Conservation (phyloP, 495 filamentous ascomycete genomes). For the Oleoguttula mirabilis region DNA sequence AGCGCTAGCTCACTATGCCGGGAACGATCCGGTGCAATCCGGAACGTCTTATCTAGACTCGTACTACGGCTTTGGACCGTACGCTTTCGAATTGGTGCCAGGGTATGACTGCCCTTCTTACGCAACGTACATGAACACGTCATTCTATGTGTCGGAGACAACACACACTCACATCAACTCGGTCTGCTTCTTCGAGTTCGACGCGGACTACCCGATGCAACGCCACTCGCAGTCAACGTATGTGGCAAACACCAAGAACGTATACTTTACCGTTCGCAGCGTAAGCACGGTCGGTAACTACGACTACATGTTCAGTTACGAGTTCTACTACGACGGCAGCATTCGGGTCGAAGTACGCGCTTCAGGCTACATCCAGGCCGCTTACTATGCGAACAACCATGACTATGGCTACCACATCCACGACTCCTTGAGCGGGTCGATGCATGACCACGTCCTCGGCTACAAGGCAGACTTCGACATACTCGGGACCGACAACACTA, state of each 20-base stretch:
- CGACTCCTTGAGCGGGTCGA: slow-evolving; percentile 37
- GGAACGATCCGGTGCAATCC: slow-evolving; percentile 31
- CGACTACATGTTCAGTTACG: slow-evolving; percentile 34
- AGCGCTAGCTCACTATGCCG: slow-evolving; percentile 43
- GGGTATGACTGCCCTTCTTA: slow-evolving; percentile 42
- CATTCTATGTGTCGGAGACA: slow-evolving; percentile 30
- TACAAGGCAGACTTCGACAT: slow-evolving; percentile 47
- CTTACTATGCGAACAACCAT: slow-evolving; percentile 38
- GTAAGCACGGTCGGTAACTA: slow-evolving; percentile 35
- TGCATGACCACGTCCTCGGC: slow-evolving; percentile 49
- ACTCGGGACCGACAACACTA: slow-evolving; percentile 37
- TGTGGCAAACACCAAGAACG: slow-evolving; percentile 31
- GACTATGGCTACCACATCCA: slow-evolving; percentile 45
- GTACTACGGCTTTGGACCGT: slow-evolving; percentile 37
- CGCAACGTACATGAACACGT: slow-evolving; percentile 34
- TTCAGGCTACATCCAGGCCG: slow-evolving; percentile 43
- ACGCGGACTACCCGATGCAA: slow-evolving; percentile 31
- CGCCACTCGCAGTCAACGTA: slow-evolving; percentile 31
- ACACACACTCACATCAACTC: slow-evolving; percentile 33
- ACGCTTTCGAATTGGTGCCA: slow-evolving; percentile 33
- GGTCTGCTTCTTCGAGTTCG: slow-evolving; percentile 38
- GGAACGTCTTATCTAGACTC: slow-evolving; percentile 35
- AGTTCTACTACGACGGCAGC: slow-evolving; percentile 43
- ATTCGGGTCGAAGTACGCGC: slow-evolving; percentile 43
- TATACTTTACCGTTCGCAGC: slow-evolving; percentile 34